Conservation (phyloP, 2,329 filamentous ascomycete genomes). For the Colletotrichum coccodes region DNA sequence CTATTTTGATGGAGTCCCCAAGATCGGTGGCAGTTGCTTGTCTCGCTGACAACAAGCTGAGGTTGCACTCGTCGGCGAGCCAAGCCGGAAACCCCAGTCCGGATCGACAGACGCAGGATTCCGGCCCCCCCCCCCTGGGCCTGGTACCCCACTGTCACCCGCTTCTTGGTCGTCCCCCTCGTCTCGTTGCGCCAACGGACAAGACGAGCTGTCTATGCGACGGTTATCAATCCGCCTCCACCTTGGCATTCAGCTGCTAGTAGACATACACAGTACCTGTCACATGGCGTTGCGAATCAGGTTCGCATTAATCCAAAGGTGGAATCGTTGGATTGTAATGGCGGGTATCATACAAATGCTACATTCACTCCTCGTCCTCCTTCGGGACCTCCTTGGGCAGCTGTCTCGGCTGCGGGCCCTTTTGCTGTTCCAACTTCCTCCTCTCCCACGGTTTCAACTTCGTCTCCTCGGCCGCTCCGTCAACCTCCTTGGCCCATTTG, state of each 20-base stretch:
- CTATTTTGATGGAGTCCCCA: neutral
- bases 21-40: neutral
- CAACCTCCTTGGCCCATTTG: slow-evolving; percentile 63
- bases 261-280: neutral
- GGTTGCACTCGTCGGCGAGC: neutral
- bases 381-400: neutral
- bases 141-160: neutral
- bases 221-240: neutral
- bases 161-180: neutral
- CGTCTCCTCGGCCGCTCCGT: slow-evolving; percentile 32
- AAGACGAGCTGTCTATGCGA: neutral
- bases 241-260: neutral
- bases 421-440: slow-evolving; percentile 28
- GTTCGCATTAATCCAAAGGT: neutral
- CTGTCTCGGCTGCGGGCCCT: slow-evolving; percentile 7
- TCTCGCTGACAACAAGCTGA: neutral
- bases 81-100: neutral
- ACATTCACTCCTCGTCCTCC: slow-evolving; percentile 13
- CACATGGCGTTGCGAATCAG: neutral
- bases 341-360: slow-evolving; percentile 32
- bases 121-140: neutral
- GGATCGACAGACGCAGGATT: neutral
- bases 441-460: slow-evolving; percentile 32
- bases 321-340: slow-evolving; percentile 3
- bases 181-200: neutral